Conservation (phyloP, 345 rosid species). For the Physaria fendleri region DNA sequence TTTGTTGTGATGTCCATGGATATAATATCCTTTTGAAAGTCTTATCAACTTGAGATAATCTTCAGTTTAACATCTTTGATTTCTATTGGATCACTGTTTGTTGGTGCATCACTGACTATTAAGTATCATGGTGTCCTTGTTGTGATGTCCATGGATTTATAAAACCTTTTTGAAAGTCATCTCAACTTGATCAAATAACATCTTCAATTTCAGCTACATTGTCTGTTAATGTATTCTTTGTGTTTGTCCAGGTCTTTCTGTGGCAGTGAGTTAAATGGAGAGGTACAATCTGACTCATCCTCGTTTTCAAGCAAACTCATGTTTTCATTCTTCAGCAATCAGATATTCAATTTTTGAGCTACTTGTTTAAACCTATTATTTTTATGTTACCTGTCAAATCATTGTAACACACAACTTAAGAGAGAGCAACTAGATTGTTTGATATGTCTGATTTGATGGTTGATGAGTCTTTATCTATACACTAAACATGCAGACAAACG, state of each 20-base stretch:
- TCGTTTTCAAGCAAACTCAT: background rate
- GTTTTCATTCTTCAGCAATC: constrained; percentile 1
- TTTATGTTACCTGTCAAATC: too few species aligned
- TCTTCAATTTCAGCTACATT: background rate
- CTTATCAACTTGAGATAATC: background rate
- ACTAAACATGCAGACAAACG: constrained; percentile 46
- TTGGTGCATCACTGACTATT: constrained; percentile 17
- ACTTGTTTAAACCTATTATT: too few species aligned
- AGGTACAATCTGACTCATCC: constrained; percentile 42
- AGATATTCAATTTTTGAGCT: too few species aligned
- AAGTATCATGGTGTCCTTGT: constrained; percentile 53
- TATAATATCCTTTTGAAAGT: constrained; percentile 57
- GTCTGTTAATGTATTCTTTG: constrained; percentile 19
- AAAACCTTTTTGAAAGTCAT: constrained; percentile 50
- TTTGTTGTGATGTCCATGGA: constrained; percentile 62
- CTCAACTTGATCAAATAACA: background rate
- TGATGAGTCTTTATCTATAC: too few species aligned
- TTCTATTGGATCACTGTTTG: background rate
- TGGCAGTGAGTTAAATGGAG: constrained; percentile 55
- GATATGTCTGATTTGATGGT: too few species aligned
- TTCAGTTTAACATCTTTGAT: background rate
- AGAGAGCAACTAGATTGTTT: too few species aligned
- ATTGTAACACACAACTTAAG: too few species aligned
- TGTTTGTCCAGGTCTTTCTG: constrained; percentile 59
- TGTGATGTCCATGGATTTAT: constrained; percentile 61